These are phyloP conservation scores for Petunia hybrid DNA, from an alignment of 305 asterid genomes.

Conservation along the genomic window DNA sequence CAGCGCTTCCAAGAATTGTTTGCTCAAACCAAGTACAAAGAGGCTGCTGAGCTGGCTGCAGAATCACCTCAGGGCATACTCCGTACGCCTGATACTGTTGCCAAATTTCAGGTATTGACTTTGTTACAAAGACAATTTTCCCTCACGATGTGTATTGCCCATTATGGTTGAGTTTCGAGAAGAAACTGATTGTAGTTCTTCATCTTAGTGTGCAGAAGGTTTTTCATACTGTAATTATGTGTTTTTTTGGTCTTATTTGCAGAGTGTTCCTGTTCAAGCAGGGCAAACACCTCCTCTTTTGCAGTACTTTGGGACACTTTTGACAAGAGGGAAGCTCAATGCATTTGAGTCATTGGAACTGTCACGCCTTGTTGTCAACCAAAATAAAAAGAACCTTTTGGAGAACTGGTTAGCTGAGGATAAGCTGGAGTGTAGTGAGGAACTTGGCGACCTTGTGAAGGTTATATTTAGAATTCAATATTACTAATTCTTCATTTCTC, in stretches of 20 bases:
- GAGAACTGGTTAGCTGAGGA: slow-evolving; percentile 99
- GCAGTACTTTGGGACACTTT: slow-evolving; percentile 96
- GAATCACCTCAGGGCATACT: slow-evolving; percentile 99
- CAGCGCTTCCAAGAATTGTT: slow-evolving; percentile 99
- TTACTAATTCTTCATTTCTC: neutral
- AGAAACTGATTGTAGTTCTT: slow-evolving; percentile 24
- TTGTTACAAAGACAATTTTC: slow-evolving; percentile 9
- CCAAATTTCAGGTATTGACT: slow-evolving; percentile 91
- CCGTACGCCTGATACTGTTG: slow-evolving; percentile 93
- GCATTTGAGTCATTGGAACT: slow-evolving; percentile 97
- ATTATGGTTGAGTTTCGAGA: slow-evolving; percentile 14
- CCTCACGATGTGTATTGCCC: slow-evolving; percentile 20
- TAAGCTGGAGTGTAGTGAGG: slow-evolving; percentile 98
- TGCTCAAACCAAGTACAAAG: slow-evolving; percentile 98
- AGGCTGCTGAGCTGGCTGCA: slow-evolving; percentile 99
- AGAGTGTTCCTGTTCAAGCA: slow-evolving; percentile 99
- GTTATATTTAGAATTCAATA: slow-evolving; percentile 43
- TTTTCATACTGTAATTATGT: slow-evolving; percentile 24
- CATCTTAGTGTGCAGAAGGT: slow-evolving; percentile 6
- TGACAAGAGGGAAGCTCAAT: slow-evolving; percentile 94
- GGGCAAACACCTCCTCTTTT: slow-evolving; percentile 99
- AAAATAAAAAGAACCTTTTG: slow-evolving; percentile 92
- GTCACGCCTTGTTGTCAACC: slow-evolving; percentile 98
- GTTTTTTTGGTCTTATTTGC: slow-evolving; percentile 38
- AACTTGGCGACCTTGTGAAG: slow-evolving; percentile 99